Evolutionary conservation across 805 yeast genomes (phyloP).

Genomic region (Yamadazyma philogaea): DNA sequence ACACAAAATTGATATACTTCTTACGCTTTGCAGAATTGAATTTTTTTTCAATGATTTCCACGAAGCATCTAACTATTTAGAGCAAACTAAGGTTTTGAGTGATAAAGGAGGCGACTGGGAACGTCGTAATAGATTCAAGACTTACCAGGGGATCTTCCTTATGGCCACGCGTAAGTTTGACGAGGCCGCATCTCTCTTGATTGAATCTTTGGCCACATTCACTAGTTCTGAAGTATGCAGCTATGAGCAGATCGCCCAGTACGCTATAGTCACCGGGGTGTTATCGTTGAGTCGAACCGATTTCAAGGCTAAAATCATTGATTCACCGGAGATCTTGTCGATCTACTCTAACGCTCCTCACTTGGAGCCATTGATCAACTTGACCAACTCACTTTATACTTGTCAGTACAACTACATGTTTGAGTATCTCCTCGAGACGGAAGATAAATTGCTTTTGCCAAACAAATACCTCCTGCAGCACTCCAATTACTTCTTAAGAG

Average conservation of each 20-base stretch:
- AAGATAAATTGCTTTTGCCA: conserved; percentile 64
- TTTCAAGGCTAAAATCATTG: conserved; percentile 78
- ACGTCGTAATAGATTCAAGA: conserved; percentile 90
- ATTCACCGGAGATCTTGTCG: conserved; percentile 89
- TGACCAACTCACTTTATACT: conserved; percentile 83
- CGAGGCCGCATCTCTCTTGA: conserved; percentile 80
- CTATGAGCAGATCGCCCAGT: conserved; percentile 86
- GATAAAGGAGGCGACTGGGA: conserved; percentile 99
- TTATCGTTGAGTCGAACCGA: conserved; percentile 79
- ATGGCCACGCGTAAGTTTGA: conserved; percentile 82
- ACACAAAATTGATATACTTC: conserved; percentile 78
- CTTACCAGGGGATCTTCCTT: conserved; percentile 80
- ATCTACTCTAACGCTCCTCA: conserved; percentile 67
- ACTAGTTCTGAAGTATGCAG: conserved; percentile 87
- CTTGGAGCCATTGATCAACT: conserved; percentile 74
- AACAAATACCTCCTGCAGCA: conserved; percentile 70
- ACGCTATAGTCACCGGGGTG: conserved; percentile 85
- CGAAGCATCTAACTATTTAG: conserved; percentile 68
- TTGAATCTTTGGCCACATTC: conserved; percentile 91
- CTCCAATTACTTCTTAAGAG: conserved; percentile 81
- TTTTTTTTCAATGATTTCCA: conserved; percentile 79
- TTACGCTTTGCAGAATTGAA: conserved; percentile 85
- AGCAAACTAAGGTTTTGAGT: conserved; percentile 67
- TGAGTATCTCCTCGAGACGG: conserved; percentile 70
- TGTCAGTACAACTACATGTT: conserved; percentile 83